Evolutionary conservation across 129 eudicot species (phyloP).

Genomic region (Artemisia annua): DNA sequence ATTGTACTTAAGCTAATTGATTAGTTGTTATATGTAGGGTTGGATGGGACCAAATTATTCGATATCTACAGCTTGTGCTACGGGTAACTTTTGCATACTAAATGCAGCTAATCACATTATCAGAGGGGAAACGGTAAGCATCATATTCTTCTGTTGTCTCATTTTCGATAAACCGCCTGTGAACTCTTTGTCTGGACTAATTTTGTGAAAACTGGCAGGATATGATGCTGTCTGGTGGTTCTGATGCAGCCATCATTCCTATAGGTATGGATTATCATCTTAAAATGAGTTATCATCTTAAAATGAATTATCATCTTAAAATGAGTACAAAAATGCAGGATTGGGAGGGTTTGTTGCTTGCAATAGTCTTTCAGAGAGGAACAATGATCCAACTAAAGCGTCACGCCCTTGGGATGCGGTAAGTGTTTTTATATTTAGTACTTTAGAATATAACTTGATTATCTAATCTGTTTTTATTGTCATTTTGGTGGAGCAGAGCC

Average conservation of each 20-base stretch:
- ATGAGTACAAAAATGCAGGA: constrained; percentile 13
- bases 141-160: background rate
- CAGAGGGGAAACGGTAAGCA: constrained; percentile 46
- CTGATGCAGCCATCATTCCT: constrained; percentile 52
- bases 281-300: background rate
- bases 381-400: constrained; percentile 43
- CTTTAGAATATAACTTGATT: background rate
- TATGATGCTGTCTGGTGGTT: constrained; percentile 56
- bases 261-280: constrained; percentile 27
- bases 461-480: background rate
- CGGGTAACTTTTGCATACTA: constrained; percentile 41
- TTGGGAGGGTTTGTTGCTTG: constrained; percentile 55
- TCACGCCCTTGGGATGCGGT: constrained; percentile 60
- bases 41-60: constrained; percentile 73
- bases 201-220: constrained; percentile 34
- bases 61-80: constrained; percentile 54
- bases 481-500: constrained; percentile 26
- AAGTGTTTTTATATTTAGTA: background rate
- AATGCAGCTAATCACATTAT: constrained; percentile 56
- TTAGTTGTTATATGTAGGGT: constrained; percentile 47
- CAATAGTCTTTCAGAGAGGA: constrained; percentile 45
- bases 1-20: background rate
- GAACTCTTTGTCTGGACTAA: constrained; percentile 16
- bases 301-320: background rate
- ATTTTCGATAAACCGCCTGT: background rate